phyloP scores from a whole-genome alignment of 805 yeast genomes.

The Metschnikowia dekortorum region DNA sequence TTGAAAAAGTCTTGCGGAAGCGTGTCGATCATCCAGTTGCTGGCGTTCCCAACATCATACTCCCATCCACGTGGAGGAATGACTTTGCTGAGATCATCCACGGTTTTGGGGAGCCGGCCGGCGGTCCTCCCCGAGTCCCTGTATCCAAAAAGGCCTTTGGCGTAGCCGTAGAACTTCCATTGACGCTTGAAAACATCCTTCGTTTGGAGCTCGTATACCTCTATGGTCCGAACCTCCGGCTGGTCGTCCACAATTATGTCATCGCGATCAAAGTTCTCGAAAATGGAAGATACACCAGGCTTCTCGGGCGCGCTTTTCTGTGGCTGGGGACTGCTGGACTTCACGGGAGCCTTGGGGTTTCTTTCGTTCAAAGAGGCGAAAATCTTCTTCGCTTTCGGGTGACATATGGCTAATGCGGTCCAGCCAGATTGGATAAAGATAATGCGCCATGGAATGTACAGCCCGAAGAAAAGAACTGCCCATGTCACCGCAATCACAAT shows the following conservation, averaged over 20 bases:
- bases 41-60: constrained; percentile 48
- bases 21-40: constrained; percentile 63
- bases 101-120: constrained; percentile 64
- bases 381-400: constrained; percentile 49
- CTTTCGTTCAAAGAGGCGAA: constrained; percentile 16
- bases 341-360: constrained; percentile 27
- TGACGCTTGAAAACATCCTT: constrained; percentile 55
- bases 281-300: background rate
- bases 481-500: constrained; percentile 27
- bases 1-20: constrained; percentile 49
- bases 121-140: constrained; percentile 37
- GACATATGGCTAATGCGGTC: constrained; percentile 48
- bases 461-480: constrained; percentile 41
- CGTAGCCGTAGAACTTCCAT: constrained; percentile 60
- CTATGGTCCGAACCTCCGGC: constrained; percentile 59
- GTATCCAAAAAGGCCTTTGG: constrained; percentile 52
- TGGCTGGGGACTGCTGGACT: constrained; percentile 20
- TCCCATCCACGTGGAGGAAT: constrained; percentile 72
- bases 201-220: constrained; percentile 70
- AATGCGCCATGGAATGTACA: constrained; percentile 60
- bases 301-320: constrained; percentile 8
- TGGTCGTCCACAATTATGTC: constrained; percentile 68
- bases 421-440: constrained; percentile 58
- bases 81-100: constrained; percentile 48
- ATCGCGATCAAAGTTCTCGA: constrained; percentile 34